A percentile compares a stretch with the other conserved stretches of the same genome.
phyloP scores from a whole-genome alignment of 2,329 filamentous ascomycete species.

The Trichoderma breve region DNA sequence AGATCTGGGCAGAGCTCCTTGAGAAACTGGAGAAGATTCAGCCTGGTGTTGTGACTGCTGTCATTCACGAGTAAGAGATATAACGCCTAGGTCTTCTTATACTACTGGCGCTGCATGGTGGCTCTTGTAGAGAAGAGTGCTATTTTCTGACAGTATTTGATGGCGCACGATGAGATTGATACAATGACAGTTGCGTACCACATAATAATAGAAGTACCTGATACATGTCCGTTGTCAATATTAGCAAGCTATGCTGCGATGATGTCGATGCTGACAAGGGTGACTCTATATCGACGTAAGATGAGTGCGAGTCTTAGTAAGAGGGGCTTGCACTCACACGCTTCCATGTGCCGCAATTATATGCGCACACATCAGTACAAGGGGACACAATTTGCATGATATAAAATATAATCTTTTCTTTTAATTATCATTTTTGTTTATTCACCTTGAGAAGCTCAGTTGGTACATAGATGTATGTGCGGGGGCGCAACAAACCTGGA shows the following conservation, averaged over 20 bases:
- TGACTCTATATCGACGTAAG: not conserved
- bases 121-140: not conserved
- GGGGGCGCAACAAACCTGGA: no score
- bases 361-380: not conserved
- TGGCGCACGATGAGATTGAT: not conserved
- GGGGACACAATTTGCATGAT: no score
- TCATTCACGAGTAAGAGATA: not conserved
- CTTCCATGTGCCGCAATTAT: not conserved
- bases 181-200: not conserved
- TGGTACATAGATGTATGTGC: no score
- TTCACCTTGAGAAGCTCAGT: no score
- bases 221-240: not conserved
- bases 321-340: not conserved
- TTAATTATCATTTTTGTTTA: no score
- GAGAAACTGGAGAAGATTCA: constrained; percentile 13
- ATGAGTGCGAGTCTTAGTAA: not conserved
- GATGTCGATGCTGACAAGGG: constrained; percentile 1
- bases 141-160: not conserved
- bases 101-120: not conserved
- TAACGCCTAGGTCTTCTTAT: not conserved
- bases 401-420: no score
- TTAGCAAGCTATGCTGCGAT: not conserved
- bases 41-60: not conserved
- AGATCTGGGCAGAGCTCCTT: constrained; percentile 13
- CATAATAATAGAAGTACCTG: not conserved